These are phyloP conservation scores for Cyberlindnera mycetangii DNA, from an alignment of 805 yeast genomes.

Conservation along the genomic window DNA sequence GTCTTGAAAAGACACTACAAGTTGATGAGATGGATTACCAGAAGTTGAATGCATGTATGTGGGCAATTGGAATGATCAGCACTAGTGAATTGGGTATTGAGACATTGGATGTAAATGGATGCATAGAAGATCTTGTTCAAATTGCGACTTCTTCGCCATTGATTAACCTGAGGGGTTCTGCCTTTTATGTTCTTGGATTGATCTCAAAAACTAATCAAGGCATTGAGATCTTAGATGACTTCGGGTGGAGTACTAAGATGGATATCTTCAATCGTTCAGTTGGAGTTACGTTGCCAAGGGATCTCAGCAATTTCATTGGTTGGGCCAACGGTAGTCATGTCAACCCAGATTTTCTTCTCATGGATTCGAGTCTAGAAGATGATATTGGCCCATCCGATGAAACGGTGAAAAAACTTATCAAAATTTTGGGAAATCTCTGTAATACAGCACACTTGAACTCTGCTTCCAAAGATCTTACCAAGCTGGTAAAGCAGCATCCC, in stretches of 20 bases:
- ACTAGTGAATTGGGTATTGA: slow-evolving; percentile 67
- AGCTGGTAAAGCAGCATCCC: slow-evolving; percentile 48
- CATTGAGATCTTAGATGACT: slow-evolving; percentile 77
- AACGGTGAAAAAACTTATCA: slow-evolving; percentile 30
- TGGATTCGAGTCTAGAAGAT: slow-evolving; percentile 11
- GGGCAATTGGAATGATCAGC: slow-evolving; percentile 87
- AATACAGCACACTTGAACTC: slow-evolving; percentile 51
- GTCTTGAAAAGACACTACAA: slow-evolving; percentile 19
- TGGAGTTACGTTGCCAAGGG: slow-evolving; percentile 40
- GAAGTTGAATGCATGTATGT: slow-evolving; percentile 68
- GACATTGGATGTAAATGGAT: slow-evolving; percentile 49
- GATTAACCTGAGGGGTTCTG: slow-evolving; percentile 69
- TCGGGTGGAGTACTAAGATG: slow-evolving; percentile 63
- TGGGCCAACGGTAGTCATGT: slow-evolving; percentile 8
- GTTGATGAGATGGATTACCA: slow-evolving; percentile 33
- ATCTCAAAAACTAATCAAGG: slow-evolving; percentile 75
- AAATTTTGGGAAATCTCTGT: slow-evolving; percentile 50
- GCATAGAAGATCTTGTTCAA: slow-evolving; percentile 50
- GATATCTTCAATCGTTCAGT: slow-evolving; percentile 41
- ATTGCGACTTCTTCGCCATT: slow-evolving; percentile 46
- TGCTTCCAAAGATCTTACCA: slow-evolving; percentile 56
- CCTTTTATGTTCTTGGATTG: slow-evolving; percentile 75
- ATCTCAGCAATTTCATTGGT: slow-evolving; percentile 31
- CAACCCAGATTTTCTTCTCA: slow-evolving; percentile 8
- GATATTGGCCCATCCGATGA: slow-evolving; percentile 26